A percentile compares a stretch with the other conserved stretches of the same genome.
phyloP scores from a whole-genome alignment of 106 monocot species.

The Narthecium ossifragum region DNA sequence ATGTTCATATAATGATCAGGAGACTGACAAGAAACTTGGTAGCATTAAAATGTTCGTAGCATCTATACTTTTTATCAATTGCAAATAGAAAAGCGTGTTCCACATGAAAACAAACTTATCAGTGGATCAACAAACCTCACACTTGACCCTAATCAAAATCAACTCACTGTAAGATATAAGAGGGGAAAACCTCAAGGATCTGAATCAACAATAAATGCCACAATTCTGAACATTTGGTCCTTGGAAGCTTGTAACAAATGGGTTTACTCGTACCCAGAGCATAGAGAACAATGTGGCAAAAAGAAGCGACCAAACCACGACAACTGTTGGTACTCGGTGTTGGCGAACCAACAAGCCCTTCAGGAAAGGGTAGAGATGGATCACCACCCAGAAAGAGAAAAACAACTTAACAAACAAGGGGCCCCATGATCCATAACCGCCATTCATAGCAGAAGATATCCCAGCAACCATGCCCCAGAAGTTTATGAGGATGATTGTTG shows the following conservation, averaged over 20 bases:
- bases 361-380: constrained; percentile 32
- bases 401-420: constrained; percentile 15
- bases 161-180: too few species aligned
- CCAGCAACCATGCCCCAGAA: constrained; percentile 19
- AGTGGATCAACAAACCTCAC: too few species aligned
- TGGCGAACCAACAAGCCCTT: constrained; percentile 18
- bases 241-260: constrained; percentile 16
- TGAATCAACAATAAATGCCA: constrained; percentile 18
- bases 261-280: constrained; percentile 15
- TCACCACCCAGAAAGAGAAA: constrained; percentile 22
- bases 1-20: too few species aligned
- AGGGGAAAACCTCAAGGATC: background rate
- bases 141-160: too few species aligned
- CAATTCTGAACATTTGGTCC: constrained; percentile 14
- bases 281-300: too few species aligned
- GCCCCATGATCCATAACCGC: constrained; percentile 7
- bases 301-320: constrained; percentile 26
- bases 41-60: too few species aligned
- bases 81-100: too few species aligned
- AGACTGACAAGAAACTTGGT: too few species aligned
- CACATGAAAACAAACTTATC: too few species aligned
- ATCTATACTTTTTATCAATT: too few species aligned
- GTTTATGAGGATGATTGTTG: constrained; percentile 19
- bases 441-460: constrained; percentile 6
- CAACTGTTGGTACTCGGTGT: constrained; percentile 21